Conservation (phyloP, 441 rosid genomes). For the Gossypium trilobum region DNA sequence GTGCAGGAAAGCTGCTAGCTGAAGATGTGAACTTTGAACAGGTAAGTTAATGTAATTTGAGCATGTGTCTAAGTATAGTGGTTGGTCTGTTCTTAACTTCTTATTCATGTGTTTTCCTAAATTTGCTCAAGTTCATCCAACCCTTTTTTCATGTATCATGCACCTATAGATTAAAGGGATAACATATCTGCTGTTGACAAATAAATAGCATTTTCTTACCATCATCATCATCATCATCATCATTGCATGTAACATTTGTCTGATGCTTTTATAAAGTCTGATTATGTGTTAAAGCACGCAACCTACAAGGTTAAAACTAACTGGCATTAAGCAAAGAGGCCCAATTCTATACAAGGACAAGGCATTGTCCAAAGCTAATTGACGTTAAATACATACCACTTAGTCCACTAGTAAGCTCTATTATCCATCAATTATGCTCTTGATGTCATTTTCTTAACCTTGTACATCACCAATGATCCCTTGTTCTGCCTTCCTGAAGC, state of each 20-base stretch:
- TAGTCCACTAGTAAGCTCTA: neutral
- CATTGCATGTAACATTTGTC: neutral
- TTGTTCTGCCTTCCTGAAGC: neutral
- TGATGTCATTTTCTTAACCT: neutral
- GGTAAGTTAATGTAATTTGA: slow-evolving; percentile 29
- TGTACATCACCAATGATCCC: neutral
- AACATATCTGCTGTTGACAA: neutral
- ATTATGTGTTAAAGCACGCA: neutral
- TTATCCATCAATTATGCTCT: neutral
- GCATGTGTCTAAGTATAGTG: neutral
- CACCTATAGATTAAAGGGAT: neutral
- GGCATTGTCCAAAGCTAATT: neutral
- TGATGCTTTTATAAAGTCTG: neutral
- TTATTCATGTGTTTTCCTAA: neutral
- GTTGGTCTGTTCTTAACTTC: neutral
- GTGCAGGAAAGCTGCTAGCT: slow-evolving; percentile 72
- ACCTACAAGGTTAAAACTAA: neutral
- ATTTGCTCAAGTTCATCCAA: neutral
- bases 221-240: neutral
- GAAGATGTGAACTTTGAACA: slow-evolving; percentile 78
- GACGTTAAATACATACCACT: neutral
- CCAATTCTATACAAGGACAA: neutral
- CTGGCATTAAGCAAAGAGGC: neutral
- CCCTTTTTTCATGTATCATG: neutral
- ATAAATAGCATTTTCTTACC: neutral